phyloP scores from a whole-genome alignment of 192 early-diverging fungal genomes.

The Backusella mclennaniae region DNA sequence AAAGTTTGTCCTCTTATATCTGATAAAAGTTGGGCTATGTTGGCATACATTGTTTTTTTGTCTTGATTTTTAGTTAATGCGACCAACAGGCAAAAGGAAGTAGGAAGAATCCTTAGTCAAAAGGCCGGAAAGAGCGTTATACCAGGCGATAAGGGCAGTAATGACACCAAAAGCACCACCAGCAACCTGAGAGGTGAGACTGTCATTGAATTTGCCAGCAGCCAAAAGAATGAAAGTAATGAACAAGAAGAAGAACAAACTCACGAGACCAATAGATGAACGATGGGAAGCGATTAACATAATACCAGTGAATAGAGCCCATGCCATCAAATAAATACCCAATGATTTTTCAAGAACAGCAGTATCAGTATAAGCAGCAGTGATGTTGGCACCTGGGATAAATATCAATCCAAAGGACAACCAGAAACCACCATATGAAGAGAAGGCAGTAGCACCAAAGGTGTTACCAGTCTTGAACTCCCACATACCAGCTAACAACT shows the following conservation, averaged over 20 bases:
- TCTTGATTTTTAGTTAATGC: constrained; percentile 13
- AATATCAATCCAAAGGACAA: constrained; percentile 57
- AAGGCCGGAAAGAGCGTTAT: constrained; percentile 64
- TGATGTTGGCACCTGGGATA: constrained; percentile 54
- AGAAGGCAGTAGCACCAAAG: constrained; percentile 81
- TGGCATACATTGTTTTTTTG: constrained; percentile 1
- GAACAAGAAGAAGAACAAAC: constrained; percentile 66
- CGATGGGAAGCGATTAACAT: constrained; percentile 65
- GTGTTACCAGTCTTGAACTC: constrained; percentile 77
- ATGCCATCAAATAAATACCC: constrained; percentile 65
- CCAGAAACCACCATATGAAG: constrained; percentile 72
- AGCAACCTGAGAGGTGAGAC: constrained; percentile 47
- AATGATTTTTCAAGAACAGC: constrained; percentile 42
- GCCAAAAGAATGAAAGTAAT: constrained; percentile 71
- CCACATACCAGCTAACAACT: constrained; percentile 80
- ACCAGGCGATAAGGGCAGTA: constrained; percentile 77
- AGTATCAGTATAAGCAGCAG: constrained; percentile 38
- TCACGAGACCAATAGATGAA: constrained; percentile 57
- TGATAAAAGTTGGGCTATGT: not conserved
- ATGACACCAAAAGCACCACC: constrained; percentile 74
- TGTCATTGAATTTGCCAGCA: constrained; percentile 55
- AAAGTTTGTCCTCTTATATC: not conserved
- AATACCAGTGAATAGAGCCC: constrained; percentile 71
- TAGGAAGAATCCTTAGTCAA: constrained; percentile 52
- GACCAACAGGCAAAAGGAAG: constrained; percentile 50